These are phyloP conservation scores for Leishmania martiniquensis DNA, from an alignment of 208 protist species.

Conservation along the genomic window DNA sequence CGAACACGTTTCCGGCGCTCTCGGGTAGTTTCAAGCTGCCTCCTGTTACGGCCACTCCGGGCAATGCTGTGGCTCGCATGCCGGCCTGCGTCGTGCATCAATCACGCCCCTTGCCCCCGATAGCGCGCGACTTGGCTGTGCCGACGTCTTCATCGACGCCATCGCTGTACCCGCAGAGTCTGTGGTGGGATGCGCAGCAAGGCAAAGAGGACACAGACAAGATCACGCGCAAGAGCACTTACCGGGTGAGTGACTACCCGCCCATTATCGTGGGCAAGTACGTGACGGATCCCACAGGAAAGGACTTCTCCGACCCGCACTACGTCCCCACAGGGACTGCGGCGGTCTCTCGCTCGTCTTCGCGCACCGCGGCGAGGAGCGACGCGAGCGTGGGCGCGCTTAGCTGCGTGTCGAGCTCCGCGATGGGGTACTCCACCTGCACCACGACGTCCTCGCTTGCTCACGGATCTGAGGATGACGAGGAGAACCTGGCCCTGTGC, in stretches of 20 bases:
- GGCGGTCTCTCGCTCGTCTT: constrained; percentile 25
- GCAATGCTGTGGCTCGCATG: background rate
- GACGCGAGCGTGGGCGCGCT: constrained; percentile 5
- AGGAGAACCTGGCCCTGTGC: constrained; percentile 16
- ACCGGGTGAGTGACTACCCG: constrained; percentile 42
- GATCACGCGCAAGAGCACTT: constrained; percentile 53
- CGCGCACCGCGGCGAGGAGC: constrained; percentile 10
- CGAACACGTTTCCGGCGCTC: constrained; percentile 13
- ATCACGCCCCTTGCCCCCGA: constrained; percentile 19
- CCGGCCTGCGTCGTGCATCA: constrained; percentile 25
- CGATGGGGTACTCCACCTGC: constrained; percentile 22
- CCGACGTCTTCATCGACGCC: constrained; percentile 14
- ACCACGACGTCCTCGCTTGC: constrained; percentile 16
- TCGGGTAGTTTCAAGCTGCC: constrained; percentile 10
- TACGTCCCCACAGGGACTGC: constrained; percentile 32
- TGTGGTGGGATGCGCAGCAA: constrained; percentile 61
- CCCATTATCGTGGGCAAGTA: constrained; percentile 75
- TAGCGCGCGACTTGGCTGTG: constrained; percentile 12
- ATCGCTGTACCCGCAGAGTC: constrained; percentile 73
- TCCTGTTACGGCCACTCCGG: constrained; percentile 4
- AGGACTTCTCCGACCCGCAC: constrained; percentile 84
- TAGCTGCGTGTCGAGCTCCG: constrained; percentile 17
- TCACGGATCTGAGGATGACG: constrained; percentile 16
- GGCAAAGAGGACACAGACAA: constrained; percentile 56
- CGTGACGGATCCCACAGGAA: constrained; percentile 66